Base-by-base conservation (phyloP, 2,329 filamentous ascomycete species). In the Pseudocercospora fijiensis region DNA sequence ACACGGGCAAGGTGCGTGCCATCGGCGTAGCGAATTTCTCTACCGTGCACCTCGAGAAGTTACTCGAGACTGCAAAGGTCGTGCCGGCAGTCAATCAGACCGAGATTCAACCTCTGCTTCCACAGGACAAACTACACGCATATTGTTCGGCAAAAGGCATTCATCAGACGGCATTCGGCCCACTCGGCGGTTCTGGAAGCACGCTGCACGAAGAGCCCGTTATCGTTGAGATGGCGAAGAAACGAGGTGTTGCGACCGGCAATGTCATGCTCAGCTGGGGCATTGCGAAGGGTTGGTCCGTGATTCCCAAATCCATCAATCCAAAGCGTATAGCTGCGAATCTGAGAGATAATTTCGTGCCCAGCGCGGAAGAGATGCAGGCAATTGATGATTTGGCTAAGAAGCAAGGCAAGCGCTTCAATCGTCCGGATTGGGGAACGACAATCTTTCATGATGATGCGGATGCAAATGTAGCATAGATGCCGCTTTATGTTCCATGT, bases 21-120 rank as follows among this genome's bases (percentile, higher is more conserved):
- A 82, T 82, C 61, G 80, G 80, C 30, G 80, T 82, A 1, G 78
- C 79, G 43, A 82, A 82, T 72, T 81, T 80, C 76, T 78, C 77
- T 0, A 76, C 78, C 55, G 77, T 77, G 63, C 80, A 77, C 70
- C 70, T 82, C 16, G 76, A 81, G 71, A 78, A 80, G 26, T 56
- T 72, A 6, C 53, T 68, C 10, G 18, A 58, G 28, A 64, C 53
- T 11, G 59, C 64, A 1, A 64, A 45, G 7, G 37, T 67, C 24
- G 58, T 68, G 11, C 67, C 67, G 2, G 67, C 67, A 7, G 66
- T 67, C 11, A 68, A 68, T 16, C 66, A 68, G 28, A 63, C 58
- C 1, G 66, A 68, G 49, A 60, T 65, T 3, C 66, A 68, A 11
- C 66, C 66, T 41, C 43, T 64, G 2, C 55, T 66, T 4, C 66